Evolutionary conservation across 495 filamentous ascomycete species (phyloP).

Genomic region (Aspergillus egyptiacus): DNA sequence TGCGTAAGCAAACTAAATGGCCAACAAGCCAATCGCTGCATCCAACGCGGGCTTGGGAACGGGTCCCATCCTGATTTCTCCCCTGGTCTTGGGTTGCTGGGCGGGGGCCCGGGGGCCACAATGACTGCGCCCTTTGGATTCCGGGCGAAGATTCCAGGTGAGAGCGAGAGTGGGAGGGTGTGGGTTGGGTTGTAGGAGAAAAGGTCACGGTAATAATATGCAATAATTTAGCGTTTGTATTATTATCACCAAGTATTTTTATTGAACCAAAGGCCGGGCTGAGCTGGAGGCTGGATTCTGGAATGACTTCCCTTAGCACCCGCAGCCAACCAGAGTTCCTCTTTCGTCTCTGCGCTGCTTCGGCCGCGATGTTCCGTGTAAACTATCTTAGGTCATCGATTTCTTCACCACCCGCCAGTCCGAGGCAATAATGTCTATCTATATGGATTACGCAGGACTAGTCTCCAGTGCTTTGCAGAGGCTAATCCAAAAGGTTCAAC

Average conservation of each 20-base stretch:
- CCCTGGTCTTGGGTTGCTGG: not conserved
- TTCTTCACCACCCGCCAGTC: not conserved
- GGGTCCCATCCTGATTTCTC: not conserved
- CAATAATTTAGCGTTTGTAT: not conserved
- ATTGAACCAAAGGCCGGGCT: slow-evolving; percentile 1
- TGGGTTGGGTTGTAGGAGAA: too few species aligned
- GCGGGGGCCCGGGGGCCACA: slow-evolving; percentile 1
- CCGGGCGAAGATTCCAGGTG: not conserved
- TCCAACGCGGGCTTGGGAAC: not conserved
- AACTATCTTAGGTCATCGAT: not conserved
- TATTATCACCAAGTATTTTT: not conserved
- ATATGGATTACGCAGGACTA: too few species aligned
- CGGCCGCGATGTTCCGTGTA: slow-evolving; percentile 1
- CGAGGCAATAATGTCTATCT: not conserved
- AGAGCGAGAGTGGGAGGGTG: not conserved
- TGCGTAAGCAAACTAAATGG: slow-evolving; percentile 5
- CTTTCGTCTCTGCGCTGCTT: not conserved
- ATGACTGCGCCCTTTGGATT: slow-evolving; percentile 6
- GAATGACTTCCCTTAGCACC: not conserved
- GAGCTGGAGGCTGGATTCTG: too few species aligned
- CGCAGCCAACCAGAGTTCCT: not conserved
- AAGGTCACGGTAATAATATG: too few species aligned
- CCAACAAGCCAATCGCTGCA: not conserved
- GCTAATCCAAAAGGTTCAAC: slow-evolving; percentile 3
- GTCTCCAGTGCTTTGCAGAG: not conserved